Evolutionary conservation across 1,139 yeast genomes (phyloP).

Genomic region (Yamadazyma aaseri): DNA sequence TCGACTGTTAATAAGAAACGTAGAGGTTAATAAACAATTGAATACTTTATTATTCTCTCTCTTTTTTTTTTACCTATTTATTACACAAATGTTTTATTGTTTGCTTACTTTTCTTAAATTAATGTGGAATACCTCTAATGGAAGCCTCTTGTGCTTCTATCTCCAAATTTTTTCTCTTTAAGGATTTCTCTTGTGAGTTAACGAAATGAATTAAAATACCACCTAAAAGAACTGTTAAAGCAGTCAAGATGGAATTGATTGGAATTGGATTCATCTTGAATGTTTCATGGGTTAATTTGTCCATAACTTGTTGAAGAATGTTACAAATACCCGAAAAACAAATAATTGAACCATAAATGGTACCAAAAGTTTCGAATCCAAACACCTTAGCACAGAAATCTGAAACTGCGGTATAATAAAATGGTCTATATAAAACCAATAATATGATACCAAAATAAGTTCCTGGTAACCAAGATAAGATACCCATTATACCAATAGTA

Average conservation of each 20-base stretch:
- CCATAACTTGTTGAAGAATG: slow-evolving; percentile 67
- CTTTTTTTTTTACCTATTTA: no score
- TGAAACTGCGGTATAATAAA: slow-evolving; percentile 87
- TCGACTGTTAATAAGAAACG: no score
- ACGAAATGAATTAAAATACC: slow-evolving; percentile 51
- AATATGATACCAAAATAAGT: slow-evolving; percentile 64
- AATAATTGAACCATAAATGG: slow-evolving; percentile 85
- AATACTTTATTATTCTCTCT: no score
- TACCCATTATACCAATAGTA: slow-evolving; percentile 65
- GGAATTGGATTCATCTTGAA: slow-evolving; percentile 79
- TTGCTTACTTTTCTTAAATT: no score
- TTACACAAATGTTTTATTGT: slow-evolving; percentile 5
- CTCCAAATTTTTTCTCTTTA: slow-evolving; percentile 55
- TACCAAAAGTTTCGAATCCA: slow-evolving; percentile 90
- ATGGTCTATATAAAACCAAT: slow-evolving; percentile 85
- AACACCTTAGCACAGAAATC: slow-evolving; percentile 91
- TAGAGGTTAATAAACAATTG: slow-evolving; percentile 8
- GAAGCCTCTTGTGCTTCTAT: slow-evolving; percentile 63
- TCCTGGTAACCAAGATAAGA: slow-evolving; percentile 50
- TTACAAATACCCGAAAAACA: slow-evolving; percentile 79
- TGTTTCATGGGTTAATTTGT: slow-evolving; percentile 61
- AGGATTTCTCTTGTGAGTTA: slow-evolving; percentile 47
- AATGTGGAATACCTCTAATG: slow-evolving; percentile 47
- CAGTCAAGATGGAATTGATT: slow-evolving; percentile 56
- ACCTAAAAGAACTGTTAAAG: slow-evolving; percentile 56